phyloP scores from a whole-genome alignment of 1,284 basidiomycete genomes.

The Ustilago loliicola region DNA sequence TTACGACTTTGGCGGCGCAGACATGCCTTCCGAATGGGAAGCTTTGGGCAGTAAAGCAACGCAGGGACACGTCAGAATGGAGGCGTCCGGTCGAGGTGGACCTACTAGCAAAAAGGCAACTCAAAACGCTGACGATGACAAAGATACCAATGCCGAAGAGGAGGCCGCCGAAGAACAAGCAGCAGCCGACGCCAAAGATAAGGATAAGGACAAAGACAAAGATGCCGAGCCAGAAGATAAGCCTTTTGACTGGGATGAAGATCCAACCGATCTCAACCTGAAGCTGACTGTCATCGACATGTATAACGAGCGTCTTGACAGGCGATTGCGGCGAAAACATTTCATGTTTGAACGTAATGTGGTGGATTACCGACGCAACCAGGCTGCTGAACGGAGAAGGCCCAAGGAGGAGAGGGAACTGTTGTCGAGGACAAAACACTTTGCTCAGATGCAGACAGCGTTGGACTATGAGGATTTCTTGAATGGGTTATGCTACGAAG shows the following conservation, averaged over 20 bases:
- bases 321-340: slow-evolving; percentile 86
- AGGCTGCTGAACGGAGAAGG: slow-evolving; percentile 89
- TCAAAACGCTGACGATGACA: slow-evolving; percentile 51
- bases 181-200: slow-evolving; percentile 55
- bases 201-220: slow-evolving; percentile 55
- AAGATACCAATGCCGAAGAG: slow-evolving; percentile 38
- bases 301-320: slow-evolving; percentile 92
- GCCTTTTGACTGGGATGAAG: slow-evolving; percentile 77
- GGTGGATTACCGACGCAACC: slow-evolving; percentile 87
- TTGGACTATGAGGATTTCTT: slow-evolving; percentile 91
- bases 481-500: slow-evolving; percentile 80
- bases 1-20: slow-evolving; percentile 83
- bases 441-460: slow-evolving; percentile 90
- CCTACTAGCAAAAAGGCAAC: slow-evolving; percentile 62
- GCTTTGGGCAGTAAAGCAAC: slow-evolving; percentile 63
- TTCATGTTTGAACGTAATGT: slow-evolving; percentile 92
- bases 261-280: slow-evolving; percentile 84
- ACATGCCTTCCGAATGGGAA: slow-evolving; percentile 64
- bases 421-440: slow-evolving; percentile 87
- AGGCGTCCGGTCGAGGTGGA: slow-evolving; percentile 77
- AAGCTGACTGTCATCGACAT: slow-evolving; percentile 92
- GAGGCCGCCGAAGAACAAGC: slow-evolving; percentile 34
- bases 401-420: slow-evolving; percentile 93
- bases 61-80: slow-evolving; percentile 62
- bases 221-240: slow-evolving; percentile 60